Conservation (phyloP, 2,329 filamentous ascomycete species). For the Claviceps sorghi region DNA sequence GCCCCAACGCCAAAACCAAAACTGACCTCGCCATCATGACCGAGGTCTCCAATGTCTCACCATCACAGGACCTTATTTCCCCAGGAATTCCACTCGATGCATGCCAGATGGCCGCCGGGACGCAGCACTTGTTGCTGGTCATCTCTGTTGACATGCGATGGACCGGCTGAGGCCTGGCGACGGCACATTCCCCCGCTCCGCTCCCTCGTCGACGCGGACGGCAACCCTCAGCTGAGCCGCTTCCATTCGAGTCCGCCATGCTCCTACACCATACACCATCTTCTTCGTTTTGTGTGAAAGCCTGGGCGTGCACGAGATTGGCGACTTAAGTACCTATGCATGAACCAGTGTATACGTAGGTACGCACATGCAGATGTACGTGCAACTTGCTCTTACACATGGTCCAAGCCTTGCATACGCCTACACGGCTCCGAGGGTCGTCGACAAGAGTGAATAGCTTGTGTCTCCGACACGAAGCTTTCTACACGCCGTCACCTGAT, state of each 20-base stretch:
- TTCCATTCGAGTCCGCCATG: not conserved
- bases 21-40: not conserved
- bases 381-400: not conserved
- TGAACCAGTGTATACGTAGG: not conserved
- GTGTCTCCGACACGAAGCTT: not conserved
- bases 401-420: not conserved
- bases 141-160: not conserved
- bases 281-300: not conserved
- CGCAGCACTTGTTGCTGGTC: not conserved
- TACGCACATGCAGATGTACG: not conserved
- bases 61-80: slow-evolving; percentile 4
- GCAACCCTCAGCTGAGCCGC: not conserved
- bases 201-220: not conserved
- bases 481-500: slow-evolving; percentile 6
- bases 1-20: no score
- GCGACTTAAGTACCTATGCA: not conserved
- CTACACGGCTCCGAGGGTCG: not conserved
- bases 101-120: slow-evolving; percentile 5
- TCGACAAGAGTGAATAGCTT: not conserved
- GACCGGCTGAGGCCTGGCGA: not conserved
- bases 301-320: not conserved
- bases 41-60: slow-evolving; percentile 6
- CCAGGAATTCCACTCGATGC: slow-evolving; percentile 8
- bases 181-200: not conserved
- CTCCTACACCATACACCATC: not conserved